Base-by-base conservation (phyloP, 2,329 filamentous ascomycete genomes). In the Venturia carpophila region DNA sequence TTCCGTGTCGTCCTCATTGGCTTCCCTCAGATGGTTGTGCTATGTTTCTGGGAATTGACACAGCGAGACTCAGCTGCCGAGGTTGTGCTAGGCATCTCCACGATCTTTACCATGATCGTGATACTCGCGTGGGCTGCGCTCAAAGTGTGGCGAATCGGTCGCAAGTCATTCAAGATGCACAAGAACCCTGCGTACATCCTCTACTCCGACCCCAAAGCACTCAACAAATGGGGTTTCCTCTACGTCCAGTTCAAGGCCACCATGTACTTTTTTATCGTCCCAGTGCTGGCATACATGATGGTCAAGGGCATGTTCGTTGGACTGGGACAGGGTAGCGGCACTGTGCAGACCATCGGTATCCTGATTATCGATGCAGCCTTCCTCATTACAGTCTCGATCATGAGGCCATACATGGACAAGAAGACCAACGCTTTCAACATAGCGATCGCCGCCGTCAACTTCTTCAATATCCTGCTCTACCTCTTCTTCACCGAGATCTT, bases 401-500 rank as follows among this genome's bases (percentile, higher is more conserved):
- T 97, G 69, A 87, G 91, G 67, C 93, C 93, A 21, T 97, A 91
- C 89, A 97, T 97, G 93, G 93, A 97, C 82, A 96, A 96, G 85
- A 93, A 92, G 79, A 96, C 91, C 67, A 97, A 97, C 77, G 87
- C 88, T 60, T 96, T 96, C 83, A 97, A 97, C 79, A 96, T 97
- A 72, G 85, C 91, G 67, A 97, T 97, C 71, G 89, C 87, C 68
- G 88, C 86, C 58, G 82, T 96, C 77, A 97, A 96, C 81, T 96
- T 97, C 76, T 75, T 97, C 72, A 96, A 94, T 77, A 84, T 88
- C 65, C 87, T 97, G 75, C 95, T 96, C 80, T 80, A 97, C 42
- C 81, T 97, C 65, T 85, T 97, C 71, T 96, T 96, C 79, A 91
- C 91, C 30, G 84, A 89, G 67, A 85, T 96, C 60, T 97, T 97